Evolutionary conservation across 2,329 filamentous ascomycete genomes (phyloP).

Genomic region (Penicillium palitans): DNA sequence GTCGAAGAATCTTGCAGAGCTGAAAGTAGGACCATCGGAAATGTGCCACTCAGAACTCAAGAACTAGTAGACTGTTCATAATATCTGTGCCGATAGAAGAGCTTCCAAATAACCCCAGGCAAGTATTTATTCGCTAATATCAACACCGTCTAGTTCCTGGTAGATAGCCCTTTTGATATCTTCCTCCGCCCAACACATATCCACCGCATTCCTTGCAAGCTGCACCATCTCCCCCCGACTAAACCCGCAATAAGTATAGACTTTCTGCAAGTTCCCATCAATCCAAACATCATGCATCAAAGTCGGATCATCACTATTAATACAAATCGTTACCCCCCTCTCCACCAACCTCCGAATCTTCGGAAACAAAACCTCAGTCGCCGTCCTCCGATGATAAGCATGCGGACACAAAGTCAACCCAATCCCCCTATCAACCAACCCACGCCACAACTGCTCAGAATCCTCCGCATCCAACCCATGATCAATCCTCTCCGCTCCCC

Average conservation of each 20-base stretch:
- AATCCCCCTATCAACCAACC: conserved; percentile 36
- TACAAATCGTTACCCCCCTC: conserved; percentile 48
- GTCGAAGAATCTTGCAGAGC: too few relatives aligned
- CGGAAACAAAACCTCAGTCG: conserved; percentile 46
- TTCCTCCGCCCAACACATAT: conserved; percentile 50
- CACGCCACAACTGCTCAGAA: conserved; percentile 32
- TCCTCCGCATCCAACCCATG: conserved; percentile 46
- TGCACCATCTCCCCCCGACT: conserved; percentile 46
- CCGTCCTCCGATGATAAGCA: conserved; percentile 43
- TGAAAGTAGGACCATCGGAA: too few relatives aligned
- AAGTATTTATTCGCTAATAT: not conserved
- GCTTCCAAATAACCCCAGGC: not conserved
- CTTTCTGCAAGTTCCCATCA: conserved; percentile 50
- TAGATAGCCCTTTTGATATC: conserved; percentile 36
- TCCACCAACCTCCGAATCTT: conserved; percentile 49
- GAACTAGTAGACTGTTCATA: not conserved
- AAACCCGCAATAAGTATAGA: conserved; percentile 45
- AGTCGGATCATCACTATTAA: conserved; percentile 53
- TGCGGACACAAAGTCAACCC: conserved; percentile 47
- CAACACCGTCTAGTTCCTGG: conserved; percentile 16
- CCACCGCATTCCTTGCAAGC: conserved; percentile 46
- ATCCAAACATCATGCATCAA: conserved; percentile 55
- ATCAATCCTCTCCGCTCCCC: conserved; percentile 41
- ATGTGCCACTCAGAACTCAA: too few relatives aligned
- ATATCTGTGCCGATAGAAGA: not conserved